phyloP scores from a whole-genome alignment of 305 asterid genomes.

The Euphrasia arctica region DNA sequence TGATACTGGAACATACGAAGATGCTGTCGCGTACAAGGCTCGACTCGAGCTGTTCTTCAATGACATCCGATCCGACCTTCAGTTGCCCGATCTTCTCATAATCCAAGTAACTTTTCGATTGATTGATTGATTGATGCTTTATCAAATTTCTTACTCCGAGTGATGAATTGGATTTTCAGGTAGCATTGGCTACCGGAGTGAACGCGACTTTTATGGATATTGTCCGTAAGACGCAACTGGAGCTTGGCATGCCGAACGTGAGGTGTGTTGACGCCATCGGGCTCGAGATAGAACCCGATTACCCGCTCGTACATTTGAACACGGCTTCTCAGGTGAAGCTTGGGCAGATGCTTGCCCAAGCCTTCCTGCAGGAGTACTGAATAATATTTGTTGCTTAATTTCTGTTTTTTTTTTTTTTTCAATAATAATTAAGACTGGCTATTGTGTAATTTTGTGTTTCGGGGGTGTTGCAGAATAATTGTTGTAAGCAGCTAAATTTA shows the following conservation, averaged over 20 bases:
- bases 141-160: background rate
- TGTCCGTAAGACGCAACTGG: slow-evolving; percentile 38
- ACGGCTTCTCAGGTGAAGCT: slow-evolving; percentile 32
- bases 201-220: slow-evolving; percentile 25
- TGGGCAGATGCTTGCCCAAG: slow-evolving; percentile 47
- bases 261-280: slow-evolving; percentile 47
- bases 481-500: too few species aligned
- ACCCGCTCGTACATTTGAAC: slow-evolving; percentile 36
- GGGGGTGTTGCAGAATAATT: too few species aligned
- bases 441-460: too few species aligned
- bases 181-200: slow-evolving; percentile 32
- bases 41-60: slow-evolving; percentile 26
- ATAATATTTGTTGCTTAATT: too few species aligned
- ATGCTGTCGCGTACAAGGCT: slow-evolving; percentile 25
- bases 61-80: slow-evolving; percentile 34
- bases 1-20: slow-evolving; percentile 29
- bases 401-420: too few species aligned
- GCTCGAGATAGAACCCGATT: slow-evolving; percentile 14
- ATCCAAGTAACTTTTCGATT: slow-evolving; percentile 29
- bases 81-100: slow-evolving; percentile 27
- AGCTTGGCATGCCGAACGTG: slow-evolving; percentile 29
- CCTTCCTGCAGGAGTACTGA: slow-evolving; percentile 20
- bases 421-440: too few species aligned
- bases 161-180: background rate
- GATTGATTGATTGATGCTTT: too few species aligned